Conservation (phyloP, 768 basidiomycete species). For the Suillus spraguei region DNA sequence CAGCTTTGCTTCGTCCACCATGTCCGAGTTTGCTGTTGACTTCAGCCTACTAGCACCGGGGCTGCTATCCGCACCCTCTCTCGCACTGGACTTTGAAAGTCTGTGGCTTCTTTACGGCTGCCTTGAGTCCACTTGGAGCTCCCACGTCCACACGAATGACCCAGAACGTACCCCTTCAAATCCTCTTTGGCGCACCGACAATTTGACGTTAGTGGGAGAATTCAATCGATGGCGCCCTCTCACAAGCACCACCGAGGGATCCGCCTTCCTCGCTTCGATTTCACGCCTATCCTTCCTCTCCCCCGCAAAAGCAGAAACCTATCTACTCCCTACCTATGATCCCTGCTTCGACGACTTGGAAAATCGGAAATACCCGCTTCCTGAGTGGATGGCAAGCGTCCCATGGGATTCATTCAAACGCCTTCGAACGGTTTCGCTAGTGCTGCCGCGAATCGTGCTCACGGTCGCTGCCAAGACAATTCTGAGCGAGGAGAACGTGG, state of each 20-base stretch:
- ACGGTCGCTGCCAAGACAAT: background rate
- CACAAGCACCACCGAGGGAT: slow-evolving; percentile 33
- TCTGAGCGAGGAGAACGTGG: background rate
- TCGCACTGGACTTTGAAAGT: slow-evolving; percentile 37
- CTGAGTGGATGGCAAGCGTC: slow-evolving; percentile 29
- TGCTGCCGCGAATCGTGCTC: background rate
- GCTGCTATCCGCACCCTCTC: slow-evolving; percentile 12
- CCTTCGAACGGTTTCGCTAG: slow-evolving; percentile 18
- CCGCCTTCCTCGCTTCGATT: slow-evolving; percentile 37
- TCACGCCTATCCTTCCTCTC: slow-evolving; percentile 38
- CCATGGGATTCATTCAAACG: slow-evolving; percentile 36
- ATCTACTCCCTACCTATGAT: background rate
- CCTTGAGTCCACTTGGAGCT: slow-evolving; percentile 20
- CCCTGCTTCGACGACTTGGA: background rate
- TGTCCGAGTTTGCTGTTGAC: slow-evolving; percentile 22
- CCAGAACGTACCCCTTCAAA: slow-evolving; percentile 15
- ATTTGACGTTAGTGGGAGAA: slow-evolving; percentile 36
- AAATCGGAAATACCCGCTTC: background rate
- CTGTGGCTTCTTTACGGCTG: slow-evolving; percentile 40
- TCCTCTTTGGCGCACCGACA: slow-evolving; percentile 15
- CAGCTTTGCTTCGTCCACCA: slow-evolving; percentile 13
- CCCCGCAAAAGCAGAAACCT: background rate
- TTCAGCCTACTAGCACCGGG: slow-evolving; percentile 18
- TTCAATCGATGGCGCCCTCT: slow-evolving; percentile 37
- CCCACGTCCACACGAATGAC: slow-evolving; percentile 6